Base-by-base conservation (phyloP, 371 early-diverging fungal species). In the Nematocida sp. region DNA sequence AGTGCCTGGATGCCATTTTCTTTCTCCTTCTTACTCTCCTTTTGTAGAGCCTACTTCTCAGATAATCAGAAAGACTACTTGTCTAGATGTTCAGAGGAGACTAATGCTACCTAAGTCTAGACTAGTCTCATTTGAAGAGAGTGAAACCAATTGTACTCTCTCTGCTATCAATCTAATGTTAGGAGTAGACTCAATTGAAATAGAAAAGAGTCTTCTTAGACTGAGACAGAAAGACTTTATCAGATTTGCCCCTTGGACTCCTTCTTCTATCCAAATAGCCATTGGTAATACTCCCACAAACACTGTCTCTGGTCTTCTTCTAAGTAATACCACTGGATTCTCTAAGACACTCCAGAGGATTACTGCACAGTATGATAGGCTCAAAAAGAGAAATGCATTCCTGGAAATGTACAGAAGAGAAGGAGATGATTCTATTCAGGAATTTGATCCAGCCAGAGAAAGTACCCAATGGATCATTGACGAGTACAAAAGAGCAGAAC, bases 201-300 rank as follows among this genome's bases (percentile, higher is more conserved):
- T 95, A 1, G 94, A 94, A 82, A 95, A 95, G 84, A 91, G 94
- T 21, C 83, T 95, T 49, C 81, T 95, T 76, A 87, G 95, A 40
- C 90, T 96, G 65, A 87, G 93, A 31, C 96, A 96, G 81, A 87
- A 91, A 53, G 85, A 91, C 27, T 80, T 94, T 35, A 91, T 94
- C 5, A 89, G 90, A 74, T 97, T 99, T 81, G 95, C 95, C 57
- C 96, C 96, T 25, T 96, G 97, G 96, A 95, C 95, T n/a, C 96
- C 96, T 11, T 93, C 96, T 1, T 90, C 89, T 76, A 94, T 95
- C 74, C 95, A 96, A 81, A 93, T 95, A 1, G 94, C 49, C 2
- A 32, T 78, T 29, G 40, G 75, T 34, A 45, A 52, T 21, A 38
- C 52, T 15, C 48, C 65, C 7, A 64, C 47, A 4, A 89, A 91